These are phyloP conservation scores for Fusarium proliferatum DNA, from an alignment of 2,329 filamentous ascomycete species.

Conservation along the genomic window DNA sequence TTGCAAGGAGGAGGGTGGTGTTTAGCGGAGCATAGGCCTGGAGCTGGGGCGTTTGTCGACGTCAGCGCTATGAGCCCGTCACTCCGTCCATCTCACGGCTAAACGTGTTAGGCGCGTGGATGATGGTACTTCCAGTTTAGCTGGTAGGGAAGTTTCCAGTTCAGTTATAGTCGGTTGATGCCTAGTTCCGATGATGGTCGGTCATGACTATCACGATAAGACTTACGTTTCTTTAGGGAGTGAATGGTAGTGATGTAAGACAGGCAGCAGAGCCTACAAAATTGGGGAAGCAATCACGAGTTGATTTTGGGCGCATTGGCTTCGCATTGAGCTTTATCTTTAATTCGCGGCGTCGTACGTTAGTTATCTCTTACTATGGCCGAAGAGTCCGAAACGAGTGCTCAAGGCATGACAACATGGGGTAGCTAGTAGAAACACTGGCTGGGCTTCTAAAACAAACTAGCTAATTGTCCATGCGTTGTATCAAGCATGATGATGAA, in stretches of 20 bases:
- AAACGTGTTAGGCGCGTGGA: slow-evolving; percentile 29
- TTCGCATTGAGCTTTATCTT: slow-evolving; percentile 13
- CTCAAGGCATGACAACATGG: slow-evolving; percentile 26
- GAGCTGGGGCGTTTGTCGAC: slow-evolving; percentile 55
- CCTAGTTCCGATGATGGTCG: slow-evolving; percentile 36
- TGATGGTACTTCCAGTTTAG: slow-evolving; percentile 16
- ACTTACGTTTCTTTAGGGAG: neutral
- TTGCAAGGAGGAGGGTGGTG: slow-evolving; percentile 46
- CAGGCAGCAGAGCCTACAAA: slow-evolving; percentile 1
- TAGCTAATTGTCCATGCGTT: slow-evolving; percentile 9
- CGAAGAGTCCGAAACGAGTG: slow-evolving; percentile 22
- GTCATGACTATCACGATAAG: slow-evolving; percentile 14
- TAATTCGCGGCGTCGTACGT: slow-evolving; percentile 14
- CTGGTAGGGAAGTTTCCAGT: slow-evolving; percentile 8
- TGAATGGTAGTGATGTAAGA: slow-evolving; percentile 5
- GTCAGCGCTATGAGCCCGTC: slow-evolving; percentile 56
- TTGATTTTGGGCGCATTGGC: neutral
- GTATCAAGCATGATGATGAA: slow-evolving; percentile 14
- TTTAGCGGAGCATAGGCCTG: slow-evolving; percentile 44
- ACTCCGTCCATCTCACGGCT: slow-evolving; percentile 41
- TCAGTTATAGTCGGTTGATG: slow-evolving; percentile 14
- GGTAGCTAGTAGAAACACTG: slow-evolving; percentile 31
- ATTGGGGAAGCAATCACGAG: slow-evolving; percentile 10
- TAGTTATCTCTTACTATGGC: slow-evolving; percentile 8
- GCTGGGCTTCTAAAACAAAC: slow-evolving; percentile 26